phyloP scores from a whole-genome alignment of 2,329 filamentous ascomycete species.

The Scedosporium apiospermum region DNA sequence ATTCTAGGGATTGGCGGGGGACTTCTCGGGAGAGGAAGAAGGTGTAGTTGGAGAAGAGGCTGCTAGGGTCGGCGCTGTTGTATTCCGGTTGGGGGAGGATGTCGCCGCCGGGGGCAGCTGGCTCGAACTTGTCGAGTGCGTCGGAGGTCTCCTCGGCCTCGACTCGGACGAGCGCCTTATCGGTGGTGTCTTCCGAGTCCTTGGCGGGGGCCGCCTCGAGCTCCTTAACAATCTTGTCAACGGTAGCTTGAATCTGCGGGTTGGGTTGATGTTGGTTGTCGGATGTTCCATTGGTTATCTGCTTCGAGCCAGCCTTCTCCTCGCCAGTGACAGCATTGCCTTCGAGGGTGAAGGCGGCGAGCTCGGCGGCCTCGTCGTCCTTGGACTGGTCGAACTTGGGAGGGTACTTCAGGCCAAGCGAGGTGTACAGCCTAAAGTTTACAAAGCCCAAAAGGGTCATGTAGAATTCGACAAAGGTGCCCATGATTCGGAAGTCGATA shows the following conservation, averaged over 20 bases:
- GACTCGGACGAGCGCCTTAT: slow-evolving; percentile 8
- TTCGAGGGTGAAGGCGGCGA: slow-evolving; percentile 86
- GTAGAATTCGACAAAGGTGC: slow-evolving; percentile 98
- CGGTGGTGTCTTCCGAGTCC: slow-evolving; percentile 27
- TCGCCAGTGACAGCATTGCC: slow-evolving; percentile 47
- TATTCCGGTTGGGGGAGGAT: slow-evolving; percentile 68
- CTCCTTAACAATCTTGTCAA: slow-evolving; percentile 60
- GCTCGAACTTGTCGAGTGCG: slow-evolving; percentile 85
- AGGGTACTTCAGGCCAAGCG: slow-evolving; percentile 85
- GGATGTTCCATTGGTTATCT: slow-evolving; percentile 38
- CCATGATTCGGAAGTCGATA: slow-evolving; percentile 98
- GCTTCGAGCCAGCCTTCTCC: slow-evolving; percentile 29
- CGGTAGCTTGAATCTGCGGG: slow-evolving; percentile 54
- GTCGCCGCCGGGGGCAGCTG: slow-evolving; percentile 75
- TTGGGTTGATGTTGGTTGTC: slow-evolving; percentile 48
- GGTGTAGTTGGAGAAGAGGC: slow-evolving; percentile 81
- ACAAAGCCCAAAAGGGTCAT: slow-evolving; percentile 92
- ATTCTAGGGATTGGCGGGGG: slow-evolving; percentile 81
- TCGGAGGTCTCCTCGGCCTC: slow-evolving; percentile 36
- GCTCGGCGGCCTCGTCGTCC: slow-evolving; percentile 82
- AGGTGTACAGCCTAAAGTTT: slow-evolving; percentile 91
- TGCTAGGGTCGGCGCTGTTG: slow-evolving; percentile 55
- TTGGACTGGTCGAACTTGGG: slow-evolving; percentile 83
- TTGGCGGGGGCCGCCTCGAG: slow-evolving; percentile 47
- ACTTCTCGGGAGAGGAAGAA: slow-evolving; percentile 93